These are phyloP conservation scores for Coelastrella sp. DNA, from an alignment of 139 green algal genomes.

Conservation along the genomic window DNA sequence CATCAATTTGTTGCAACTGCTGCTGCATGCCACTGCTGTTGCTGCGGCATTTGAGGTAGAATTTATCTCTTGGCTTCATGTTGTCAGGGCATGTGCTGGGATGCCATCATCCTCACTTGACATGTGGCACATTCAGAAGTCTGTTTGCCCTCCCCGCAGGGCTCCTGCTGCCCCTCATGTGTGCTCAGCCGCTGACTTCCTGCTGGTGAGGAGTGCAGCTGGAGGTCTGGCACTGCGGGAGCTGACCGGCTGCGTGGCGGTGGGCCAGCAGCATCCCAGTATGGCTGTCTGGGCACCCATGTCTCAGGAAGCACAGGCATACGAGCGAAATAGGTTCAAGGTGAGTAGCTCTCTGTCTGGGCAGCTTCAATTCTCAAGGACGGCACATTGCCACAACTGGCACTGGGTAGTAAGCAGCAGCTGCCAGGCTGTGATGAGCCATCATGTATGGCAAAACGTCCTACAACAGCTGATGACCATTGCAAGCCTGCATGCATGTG, in stretches of 20 bases:
- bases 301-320: slow-evolving; percentile 4
- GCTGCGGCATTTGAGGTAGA: not conserved
- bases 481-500: not conserved
- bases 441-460: not conserved
- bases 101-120: too few species aligned
- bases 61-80: too few species aligned
- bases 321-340: slow-evolving; percentile 35
- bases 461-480: not conserved
- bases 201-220: slow-evolving; percentile 55
- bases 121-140: too few species aligned
- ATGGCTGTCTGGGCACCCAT: slow-evolving; percentile 26
- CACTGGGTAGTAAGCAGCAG: not conserved
- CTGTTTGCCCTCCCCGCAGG: slow-evolving; percentile 30
- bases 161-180: slow-evolving; percentile 59
- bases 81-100: too few species aligned
- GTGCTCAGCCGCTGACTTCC: slow-evolving; percentile 54
- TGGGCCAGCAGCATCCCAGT: slow-evolving; percentile 65
- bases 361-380: not conserved
- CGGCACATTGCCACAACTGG: not conserved
- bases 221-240: slow-evolving; percentile 55
- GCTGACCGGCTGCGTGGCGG: slow-evolving; percentile 47
- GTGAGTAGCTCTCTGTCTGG: not conserved
- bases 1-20: not conserved
- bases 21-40: not conserved
- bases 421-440: not conserved